phyloP scores from a whole-genome alignment of 2,329 filamentous ascomycete species.

The Akanthomyces muscarius region DNA sequence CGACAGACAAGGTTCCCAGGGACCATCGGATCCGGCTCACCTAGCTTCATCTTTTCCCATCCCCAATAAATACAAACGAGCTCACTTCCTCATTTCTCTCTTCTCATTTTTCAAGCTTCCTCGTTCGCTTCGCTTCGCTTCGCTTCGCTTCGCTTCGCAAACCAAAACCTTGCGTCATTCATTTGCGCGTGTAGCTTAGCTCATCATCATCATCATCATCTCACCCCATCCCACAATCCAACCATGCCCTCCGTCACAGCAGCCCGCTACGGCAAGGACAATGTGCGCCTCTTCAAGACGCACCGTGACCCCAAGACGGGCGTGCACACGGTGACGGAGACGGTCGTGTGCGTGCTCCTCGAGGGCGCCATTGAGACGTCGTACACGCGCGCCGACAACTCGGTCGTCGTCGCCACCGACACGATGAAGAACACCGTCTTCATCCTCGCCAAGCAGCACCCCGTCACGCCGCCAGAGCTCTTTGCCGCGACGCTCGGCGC shows the following conservation, averaged over 20 bases:
- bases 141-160: neutral
- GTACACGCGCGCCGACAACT: slow-evolving; percentile 93
- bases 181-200: neutral
- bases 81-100: neutral
- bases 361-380: slow-evolving; percentile 88
- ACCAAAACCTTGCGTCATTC: neutral
- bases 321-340: slow-evolving; percentile 83
- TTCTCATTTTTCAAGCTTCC: neutral
- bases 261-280: slow-evolving; percentile 90
- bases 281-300: slow-evolving; percentile 96
- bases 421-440: slow-evolving; percentile 98
- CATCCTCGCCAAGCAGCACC: slow-evolving; percentile 90
- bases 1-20: slow-evolving; percentile 2
- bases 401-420: slow-evolving; percentile 91
- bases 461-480: slow-evolving; percentile 87
- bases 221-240: neutral
- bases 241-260: slow-evolving; percentile 55
- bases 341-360: slow-evolving; percentile 88
- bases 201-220: neutral
- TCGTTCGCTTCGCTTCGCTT: too few relatives aligned
- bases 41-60: neutral
- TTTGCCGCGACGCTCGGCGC: slow-evolving; percentile 79
- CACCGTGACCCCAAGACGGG: slow-evolving; percentile 72
- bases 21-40: slow-evolving; percentile 3
- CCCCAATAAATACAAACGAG: neutral